A percentile compares a stretch with the other conserved stretches of the same genome.
phyloP scores from a whole-genome alignment of 441 rosid genomes.

The Hura crepitans region DNA sequence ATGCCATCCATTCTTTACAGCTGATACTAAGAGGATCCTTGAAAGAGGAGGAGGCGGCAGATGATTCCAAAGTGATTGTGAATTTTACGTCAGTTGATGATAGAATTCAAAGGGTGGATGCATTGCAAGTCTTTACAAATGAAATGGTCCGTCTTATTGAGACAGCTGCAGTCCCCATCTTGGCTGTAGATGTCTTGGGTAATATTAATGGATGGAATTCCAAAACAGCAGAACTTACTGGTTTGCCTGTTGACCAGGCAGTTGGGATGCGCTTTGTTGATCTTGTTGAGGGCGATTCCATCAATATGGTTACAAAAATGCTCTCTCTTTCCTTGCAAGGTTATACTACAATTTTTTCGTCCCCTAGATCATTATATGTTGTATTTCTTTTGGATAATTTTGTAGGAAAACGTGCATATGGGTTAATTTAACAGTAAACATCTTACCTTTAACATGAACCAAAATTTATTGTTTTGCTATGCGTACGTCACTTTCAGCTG shows the following conservation, averaged over 20 bases:
- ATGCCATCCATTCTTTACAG: slow-evolving; percentile 75
- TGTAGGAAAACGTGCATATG: not conserved
- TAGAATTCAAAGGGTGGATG: slow-evolving; percentile 39
- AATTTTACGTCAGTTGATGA: slow-evolving; percentile 25
- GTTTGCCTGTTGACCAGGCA: slow-evolving; percentile 52
- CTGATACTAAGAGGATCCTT: slow-evolving; percentile 62
- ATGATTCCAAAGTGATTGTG: slow-evolving; percentile 36
- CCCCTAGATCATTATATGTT: not conserved
- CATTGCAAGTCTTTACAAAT: slow-evolving; percentile 61
- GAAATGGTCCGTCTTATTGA: slow-evolving; percentile 86
- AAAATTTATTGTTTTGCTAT: not conserved
- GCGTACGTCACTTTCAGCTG: not conserved
- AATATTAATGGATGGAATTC: slow-evolving; percentile 78
- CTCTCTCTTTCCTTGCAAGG: slow-evolving; percentile 74
- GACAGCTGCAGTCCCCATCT: slow-evolving; percentile 77
- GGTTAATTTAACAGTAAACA: not conserved
- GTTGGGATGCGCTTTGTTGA: slow-evolving; percentile 61
- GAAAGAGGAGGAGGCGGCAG: slow-evolving; percentile 35
- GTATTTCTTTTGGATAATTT: not conserved
- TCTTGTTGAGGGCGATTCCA: slow-evolving; percentile 61
- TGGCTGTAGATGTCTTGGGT: slow-evolving; percentile 70
- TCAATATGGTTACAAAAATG: slow-evolving; percentile 42
- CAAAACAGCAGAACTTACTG: slow-evolving; percentile 67
- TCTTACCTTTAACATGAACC: not conserved
- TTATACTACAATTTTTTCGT: slow-evolving; percentile 19